Evolutionary conservation across 1,284 basidiomycete species (phyloP), one percentile per base, ranked within the genome.

Genomic region (Gomphus sp.): DNA sequence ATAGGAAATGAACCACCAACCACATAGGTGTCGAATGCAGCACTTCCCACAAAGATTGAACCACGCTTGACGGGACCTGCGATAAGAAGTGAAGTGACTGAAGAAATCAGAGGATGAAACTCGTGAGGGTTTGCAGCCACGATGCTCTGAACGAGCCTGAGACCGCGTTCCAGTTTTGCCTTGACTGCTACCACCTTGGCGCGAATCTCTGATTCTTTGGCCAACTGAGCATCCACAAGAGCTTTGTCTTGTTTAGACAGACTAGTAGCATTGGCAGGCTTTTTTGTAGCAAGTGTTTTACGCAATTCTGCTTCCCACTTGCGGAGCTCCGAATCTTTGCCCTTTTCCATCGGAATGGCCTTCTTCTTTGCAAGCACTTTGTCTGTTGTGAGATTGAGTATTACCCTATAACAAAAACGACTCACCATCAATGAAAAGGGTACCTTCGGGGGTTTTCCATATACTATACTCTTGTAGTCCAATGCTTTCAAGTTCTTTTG

Each of bases 271-370:
- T 75, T 66, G 1, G 73, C 71, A 61, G 72, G 69, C 65, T 77
- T 89, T 74, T 95, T 95, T 62, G 75, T 82, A 7, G 89, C 88
- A 0, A 97, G 76, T 0, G 87, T 84, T 65, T 89, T 87, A 10
- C 93, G 82, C n/a, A 96, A 76, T 63, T 98, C 93, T 34, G 86
- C 87, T 64, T 98, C 95, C 94, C 94, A 98, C 66, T 91, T 87
- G 12, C 90, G 86, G 31, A 94, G 87, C 49, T 91, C 91, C 12
- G 89, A 84, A 62, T 85, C 87, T 65, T 95, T 96, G 39, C 91
- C 88, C 70, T 94, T 95, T 64, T 79, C 84, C 41, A 79, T 74
- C 31, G 72, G 73, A 0, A 71, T 68, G 8, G 78, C 76, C 6
- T 75, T 76, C 65, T 86, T 85, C 63, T 81, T 84, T 2, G 76